Evolutionary conservation across 1,139 yeast species (phyloP).

Genomic region (Nakaseomyces delphensis): DNA sequence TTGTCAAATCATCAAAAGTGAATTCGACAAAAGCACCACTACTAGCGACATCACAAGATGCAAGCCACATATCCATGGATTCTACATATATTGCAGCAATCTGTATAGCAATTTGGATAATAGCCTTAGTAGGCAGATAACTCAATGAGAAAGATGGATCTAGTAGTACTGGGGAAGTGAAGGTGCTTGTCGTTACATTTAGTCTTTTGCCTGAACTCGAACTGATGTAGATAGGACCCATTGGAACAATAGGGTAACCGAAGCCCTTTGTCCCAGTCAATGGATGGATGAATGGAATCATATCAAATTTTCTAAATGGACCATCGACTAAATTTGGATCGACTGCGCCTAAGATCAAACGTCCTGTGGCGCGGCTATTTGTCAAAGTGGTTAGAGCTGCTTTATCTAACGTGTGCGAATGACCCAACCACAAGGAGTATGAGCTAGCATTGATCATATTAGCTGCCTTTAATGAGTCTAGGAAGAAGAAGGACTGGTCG

Average conservation of each 20-base stretch:
- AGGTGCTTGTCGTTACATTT: conserved; percentile 30
- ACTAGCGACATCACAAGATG: conserved; percentile 48
- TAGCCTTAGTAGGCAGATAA: conserved; percentile 49
- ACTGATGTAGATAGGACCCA: conserved; percentile 45
- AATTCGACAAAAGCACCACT: conserved; percentile 49
- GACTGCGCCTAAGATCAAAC: conserved; percentile 52
- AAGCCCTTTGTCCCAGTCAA: conserved; percentile 27
- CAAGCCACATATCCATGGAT: conserved; percentile 52
- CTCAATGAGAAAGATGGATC: conserved; percentile 50
- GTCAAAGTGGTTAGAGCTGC: background rate
- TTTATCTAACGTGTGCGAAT: conserved; percentile 7
- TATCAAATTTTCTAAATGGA: conserved; percentile 40
- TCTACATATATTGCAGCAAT: conserved; percentile 58
- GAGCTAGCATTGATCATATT: conserved; percentile 40
- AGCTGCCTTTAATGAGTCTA: conserved; percentile 32
- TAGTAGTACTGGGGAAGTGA: conserved; percentile 47
- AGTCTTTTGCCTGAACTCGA: conserved; percentile 36
- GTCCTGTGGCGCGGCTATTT: conserved; percentile 27
- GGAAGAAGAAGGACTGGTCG: conserved; percentile 36
- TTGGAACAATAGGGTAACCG: conserved; percentile 48
- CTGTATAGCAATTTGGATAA: conserved; percentile 64
- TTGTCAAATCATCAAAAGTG: conserved; percentile 43
- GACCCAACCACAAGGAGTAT: conserved; percentile 47
- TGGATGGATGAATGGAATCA: conserved; percentile 38
- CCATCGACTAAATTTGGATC: conserved; percentile 41